Base-by-base conservation (phyloP, 2,329 filamentous ascomycete genomes). In the Cordyceps militaris region DNA sequence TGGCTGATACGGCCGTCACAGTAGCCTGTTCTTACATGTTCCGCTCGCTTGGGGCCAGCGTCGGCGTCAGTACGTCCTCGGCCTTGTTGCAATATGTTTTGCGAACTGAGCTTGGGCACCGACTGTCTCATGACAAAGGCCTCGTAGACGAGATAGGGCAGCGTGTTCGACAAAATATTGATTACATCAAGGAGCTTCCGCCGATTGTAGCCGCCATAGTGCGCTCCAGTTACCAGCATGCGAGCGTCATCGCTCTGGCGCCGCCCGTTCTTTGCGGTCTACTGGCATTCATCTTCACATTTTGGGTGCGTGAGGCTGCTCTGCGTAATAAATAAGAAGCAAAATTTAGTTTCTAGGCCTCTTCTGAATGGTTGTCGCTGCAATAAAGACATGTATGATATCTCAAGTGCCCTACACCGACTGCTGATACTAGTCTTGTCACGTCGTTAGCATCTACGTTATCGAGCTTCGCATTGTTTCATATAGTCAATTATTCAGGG, bases 11-110 rank as follows among this genome's bases (percentile, higher is more conserved):
- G 61, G 88, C 89, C 2, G 81, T 92, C 1, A 87, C 85, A 4
- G 88, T 89, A 14, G 89, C 89, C 8, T 91, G 87, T 69, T 88
- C 85, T 21, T 93, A 93, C 71, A 81, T 93, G 24, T 93, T 93
- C 76, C 84, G 89, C 40, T 87, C 86, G 1, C 76, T 92, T 0
- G 89, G 88, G n/a, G 78, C 89, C n/a, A 87, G 86, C 7, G 75
- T 91, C 57, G 89, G 88, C 11, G 77, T 91, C 57, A 87, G 86
- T n/a, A 73, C 89, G 58, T 81, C 82, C 52, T 84, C 87, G 1
- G 88, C 87, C 1, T 79, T 89, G 7, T 80, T 91, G 47, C 90
- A 93, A 67, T 83, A 88, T 66, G 77, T 79, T 3, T 74, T 93
- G 21, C 77, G 87, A 14, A 73, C 73, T 2, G 74, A 80, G 48